Conservation (phyloP, 306 rosid species). For the Castanea mollissima region DNA sequence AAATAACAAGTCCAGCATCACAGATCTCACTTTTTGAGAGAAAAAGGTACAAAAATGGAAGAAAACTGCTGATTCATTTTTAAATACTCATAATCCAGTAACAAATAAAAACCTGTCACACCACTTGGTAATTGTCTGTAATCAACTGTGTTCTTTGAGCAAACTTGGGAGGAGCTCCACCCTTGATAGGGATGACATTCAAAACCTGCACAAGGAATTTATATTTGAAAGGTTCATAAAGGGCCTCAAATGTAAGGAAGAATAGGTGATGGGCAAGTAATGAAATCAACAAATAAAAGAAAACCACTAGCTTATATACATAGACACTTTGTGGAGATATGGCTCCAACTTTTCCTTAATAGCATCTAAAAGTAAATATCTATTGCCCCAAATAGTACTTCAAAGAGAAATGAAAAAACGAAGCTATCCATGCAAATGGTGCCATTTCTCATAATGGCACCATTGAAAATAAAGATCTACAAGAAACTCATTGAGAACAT, state of each 20-base stretch:
- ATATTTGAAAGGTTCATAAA: neutral
- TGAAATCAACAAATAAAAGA: neutral
- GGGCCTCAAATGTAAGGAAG: too few species aligned
- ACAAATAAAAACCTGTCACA: constrained; percentile 28
- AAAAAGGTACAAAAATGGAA: neutral
- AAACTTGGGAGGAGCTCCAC: constrained; percentile 76
- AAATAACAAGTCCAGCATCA: neutral
- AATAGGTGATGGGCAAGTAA: too few species aligned
- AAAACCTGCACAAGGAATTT: constrained; percentile 41
- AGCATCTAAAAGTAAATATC: too few species aligned
- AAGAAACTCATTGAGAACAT: neutral
- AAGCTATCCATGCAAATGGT: too few species aligned
- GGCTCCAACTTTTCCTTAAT: too few species aligned
- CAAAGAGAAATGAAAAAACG: too few species aligned
- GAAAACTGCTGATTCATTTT: neutral
- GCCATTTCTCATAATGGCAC: constrained; percentile 10
- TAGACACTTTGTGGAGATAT: too few species aligned
- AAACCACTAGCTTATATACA: neutral
- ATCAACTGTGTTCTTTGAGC: constrained; percentile 88
- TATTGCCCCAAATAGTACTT: too few species aligned
- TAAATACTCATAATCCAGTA: neutral
- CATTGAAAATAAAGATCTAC: neutral
- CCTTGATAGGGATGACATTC: constrained; percentile 63
- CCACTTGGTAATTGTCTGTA: constrained; percentile 84
- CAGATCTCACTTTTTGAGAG: neutral